These are phyloP conservation scores for Daldinia sp. DNA, from an alignment of 2,329 filamentous ascomycete genomes.

Conservation along the genomic window DNA sequence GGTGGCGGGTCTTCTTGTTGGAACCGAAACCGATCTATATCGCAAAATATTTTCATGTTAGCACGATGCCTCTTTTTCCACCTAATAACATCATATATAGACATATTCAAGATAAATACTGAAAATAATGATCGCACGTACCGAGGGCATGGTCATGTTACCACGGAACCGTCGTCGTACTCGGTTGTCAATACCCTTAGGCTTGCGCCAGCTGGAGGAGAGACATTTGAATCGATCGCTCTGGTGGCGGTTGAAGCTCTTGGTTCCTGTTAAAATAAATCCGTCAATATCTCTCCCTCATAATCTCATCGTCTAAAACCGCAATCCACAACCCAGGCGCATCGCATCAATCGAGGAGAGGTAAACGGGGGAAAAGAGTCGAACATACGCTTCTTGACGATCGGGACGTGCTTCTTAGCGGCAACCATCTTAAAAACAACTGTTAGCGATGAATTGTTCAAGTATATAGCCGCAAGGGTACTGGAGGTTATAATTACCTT, in stretches of 20 bases:
- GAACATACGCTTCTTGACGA: constrained; percentile 99
- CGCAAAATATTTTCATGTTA: constrained; percentile 34
- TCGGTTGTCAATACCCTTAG: constrained; percentile 99
- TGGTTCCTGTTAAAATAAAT: constrained; percentile 74
- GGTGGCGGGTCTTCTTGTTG: constrained; percentile 99
- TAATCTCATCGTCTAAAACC: not conserved
- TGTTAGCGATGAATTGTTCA: constrained; percentile 33
- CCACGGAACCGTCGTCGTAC: constrained; percentile 98
- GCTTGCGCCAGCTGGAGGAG: constrained; percentile 86
- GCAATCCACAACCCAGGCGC: constrained; percentile 4
- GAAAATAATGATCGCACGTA: constrained; percentile 65
- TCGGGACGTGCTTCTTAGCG: constrained; percentile 99
- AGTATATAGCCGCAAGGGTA: not conserved
- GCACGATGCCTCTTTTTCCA: constrained; percentile 11
- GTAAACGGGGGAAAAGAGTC: constrained; percentile 39
- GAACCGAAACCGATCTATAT: constrained; percentile 91
- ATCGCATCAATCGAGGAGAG: constrained; percentile 28
- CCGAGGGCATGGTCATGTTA: constrained; percentile 96
- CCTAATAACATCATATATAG: not conserved
- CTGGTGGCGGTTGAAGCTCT: constrained; percentile 98
- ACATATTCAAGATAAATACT: not conserved
- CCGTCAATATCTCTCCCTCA: constrained; percentile 54
- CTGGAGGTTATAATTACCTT: constrained; percentile 41
- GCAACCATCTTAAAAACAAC: constrained; percentile 82
- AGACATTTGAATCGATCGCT: constrained; percentile 96